A percentile compares a stretch with the other conserved stretches of the same genome.
Evolutionary conservation across 2,329 filamentous ascomycete genomes (phyloP).

Genomic region (Hymenoscyphus infarciens): DNA sequence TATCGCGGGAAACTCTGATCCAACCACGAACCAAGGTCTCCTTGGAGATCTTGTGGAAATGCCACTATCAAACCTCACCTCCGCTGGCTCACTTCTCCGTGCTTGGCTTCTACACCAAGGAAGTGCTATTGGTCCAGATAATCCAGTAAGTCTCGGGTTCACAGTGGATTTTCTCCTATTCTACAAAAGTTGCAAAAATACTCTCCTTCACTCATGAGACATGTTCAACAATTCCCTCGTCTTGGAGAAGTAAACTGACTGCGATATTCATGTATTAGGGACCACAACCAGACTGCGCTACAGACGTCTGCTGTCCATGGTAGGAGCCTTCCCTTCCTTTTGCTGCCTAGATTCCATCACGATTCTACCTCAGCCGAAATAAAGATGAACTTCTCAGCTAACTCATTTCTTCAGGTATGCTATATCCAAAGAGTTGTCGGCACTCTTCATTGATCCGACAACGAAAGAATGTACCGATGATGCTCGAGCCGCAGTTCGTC

Average conservation of each 20-base stretch:
- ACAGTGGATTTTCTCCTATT: too few relatives aligned
- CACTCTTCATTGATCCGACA: conserved; percentile 35
- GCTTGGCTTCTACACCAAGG: conserved; percentile 7
- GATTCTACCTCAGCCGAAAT: too few relatives aligned
- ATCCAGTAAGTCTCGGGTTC: neutral
- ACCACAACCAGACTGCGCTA: conserved; percentile 6
- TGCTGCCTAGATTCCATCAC: neutral
- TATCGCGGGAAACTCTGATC: neutral
- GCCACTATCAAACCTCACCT: conserved; percentile 6
- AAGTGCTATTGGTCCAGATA: neutral
- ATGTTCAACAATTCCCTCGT: too few relatives aligned
- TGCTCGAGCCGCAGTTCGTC: conserved; percentile 44
- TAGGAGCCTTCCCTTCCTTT: neutral
- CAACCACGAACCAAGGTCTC: conserved; percentile 1
- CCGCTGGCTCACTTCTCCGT: neutral
- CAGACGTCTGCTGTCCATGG: conserved; percentile 36
- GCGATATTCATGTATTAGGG: neutral
- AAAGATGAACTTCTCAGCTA: neutral
- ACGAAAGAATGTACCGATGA: conserved; percentile 37
- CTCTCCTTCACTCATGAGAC: too few relatives aligned
- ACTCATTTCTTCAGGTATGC: conserved; percentile 33
- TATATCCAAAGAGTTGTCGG: conserved; percentile 38
- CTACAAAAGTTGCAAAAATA: too few relatives aligned
- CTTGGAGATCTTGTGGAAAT: conserved; percentile 7
- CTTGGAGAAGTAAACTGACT: too few relatives aligned